These are phyloP conservation scores for Aspergillus campestris DNA, from an alignment of 495 filamentous ascomycete species.

Conservation along the genomic window DNA sequence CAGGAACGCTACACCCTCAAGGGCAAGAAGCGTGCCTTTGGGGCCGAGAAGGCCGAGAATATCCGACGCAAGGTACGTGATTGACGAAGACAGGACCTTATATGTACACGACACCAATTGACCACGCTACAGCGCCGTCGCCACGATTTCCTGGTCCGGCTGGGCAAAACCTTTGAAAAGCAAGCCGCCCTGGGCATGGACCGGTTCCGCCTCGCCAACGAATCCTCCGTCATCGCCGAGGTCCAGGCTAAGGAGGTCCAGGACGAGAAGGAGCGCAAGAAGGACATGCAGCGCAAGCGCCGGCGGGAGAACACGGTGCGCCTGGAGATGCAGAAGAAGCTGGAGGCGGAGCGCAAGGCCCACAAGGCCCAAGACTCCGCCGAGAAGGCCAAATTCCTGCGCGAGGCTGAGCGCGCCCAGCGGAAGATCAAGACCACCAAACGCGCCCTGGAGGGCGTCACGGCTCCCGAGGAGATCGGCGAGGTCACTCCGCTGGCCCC, in stretches of 20 bases:
- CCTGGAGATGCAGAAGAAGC: conserved; percentile 74
- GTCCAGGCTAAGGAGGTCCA: conserved; percentile 84
- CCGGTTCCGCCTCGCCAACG: conserved; percentile 47
- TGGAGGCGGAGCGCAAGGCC: conserved; percentile 69
- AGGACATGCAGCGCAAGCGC: conserved; percentile 97
- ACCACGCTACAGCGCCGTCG: conserved; percentile 44
- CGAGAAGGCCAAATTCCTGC: conserved; percentile 66
- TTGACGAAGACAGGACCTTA: neutral
- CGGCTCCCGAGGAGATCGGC: conserved; percentile 68
- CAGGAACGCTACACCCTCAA: conserved; percentile 44
- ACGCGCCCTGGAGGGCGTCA: conserved; percentile 73
- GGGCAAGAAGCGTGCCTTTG: conserved; percentile 50
- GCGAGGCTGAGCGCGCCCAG: conserved; percentile 74
- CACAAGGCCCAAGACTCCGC: conserved; percentile 65
- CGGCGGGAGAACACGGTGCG: conserved; percentile 94
- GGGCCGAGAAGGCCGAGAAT: conserved; percentile 49
- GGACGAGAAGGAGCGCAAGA: conserved; percentile 98
- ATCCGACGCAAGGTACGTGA: conserved; percentile 47
- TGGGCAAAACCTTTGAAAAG: conserved; percentile 44
- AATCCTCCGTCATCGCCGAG: conserved; percentile 66
- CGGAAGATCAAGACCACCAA: conserved; percentile 83
- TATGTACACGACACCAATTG: conserved; percentile 6
- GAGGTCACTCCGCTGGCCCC: conserved; percentile 68
- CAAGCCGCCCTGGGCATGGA: conserved; percentile 46
- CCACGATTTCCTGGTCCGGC: conserved; percentile 36